phyloP scores from a whole-genome alignment of 139 green algal species.

The Trebouxia sp. region DNA sequence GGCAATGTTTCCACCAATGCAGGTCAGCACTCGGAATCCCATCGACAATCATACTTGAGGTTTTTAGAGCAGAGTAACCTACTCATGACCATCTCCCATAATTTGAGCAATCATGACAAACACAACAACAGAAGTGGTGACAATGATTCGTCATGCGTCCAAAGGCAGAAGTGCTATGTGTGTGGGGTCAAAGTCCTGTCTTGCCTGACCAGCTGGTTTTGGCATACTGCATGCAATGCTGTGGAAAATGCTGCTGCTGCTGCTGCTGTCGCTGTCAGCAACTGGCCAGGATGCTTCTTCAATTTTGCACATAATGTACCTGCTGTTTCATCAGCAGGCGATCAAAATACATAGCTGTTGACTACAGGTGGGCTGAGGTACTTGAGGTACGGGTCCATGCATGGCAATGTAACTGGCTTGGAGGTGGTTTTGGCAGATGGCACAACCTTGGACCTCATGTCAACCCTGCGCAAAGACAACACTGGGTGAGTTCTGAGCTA shows the following conservation, averaged over 20 bases:
- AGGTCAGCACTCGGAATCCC: slow-evolving; percentile 44
- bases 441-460: slow-evolving; percentile 84
- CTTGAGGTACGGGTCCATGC: slow-evolving; percentile 92
- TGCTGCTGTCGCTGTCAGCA: too few species aligned
- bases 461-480: slow-evolving; percentile 94
- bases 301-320: too few species aligned
- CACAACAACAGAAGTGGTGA: too few species aligned
- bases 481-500: slow-evolving; percentile 69
- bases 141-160: neutral
- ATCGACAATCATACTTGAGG: too few species aligned
- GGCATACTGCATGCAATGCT: too few species aligned
- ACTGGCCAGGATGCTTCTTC: too few species aligned
- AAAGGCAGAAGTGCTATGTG: neutral
- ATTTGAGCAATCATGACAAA: too few species aligned
- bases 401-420: slow-evolving; percentile 89
- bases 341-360: neutral
- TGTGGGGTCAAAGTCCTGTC: too few species aligned
- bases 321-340: neutral
- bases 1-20: slow-evolving; percentile 98
- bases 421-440: slow-evolving; percentile 92
- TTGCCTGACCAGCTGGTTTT: too few species aligned
- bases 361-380: slow-evolving; percentile 79
- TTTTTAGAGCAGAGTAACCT: too few species aligned
- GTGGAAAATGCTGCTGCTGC: too few species aligned
- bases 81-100: too few species aligned